Base-by-base conservation (phyloP, 345 rosid genomes). In the Cochlearia excelsa region DNA sequence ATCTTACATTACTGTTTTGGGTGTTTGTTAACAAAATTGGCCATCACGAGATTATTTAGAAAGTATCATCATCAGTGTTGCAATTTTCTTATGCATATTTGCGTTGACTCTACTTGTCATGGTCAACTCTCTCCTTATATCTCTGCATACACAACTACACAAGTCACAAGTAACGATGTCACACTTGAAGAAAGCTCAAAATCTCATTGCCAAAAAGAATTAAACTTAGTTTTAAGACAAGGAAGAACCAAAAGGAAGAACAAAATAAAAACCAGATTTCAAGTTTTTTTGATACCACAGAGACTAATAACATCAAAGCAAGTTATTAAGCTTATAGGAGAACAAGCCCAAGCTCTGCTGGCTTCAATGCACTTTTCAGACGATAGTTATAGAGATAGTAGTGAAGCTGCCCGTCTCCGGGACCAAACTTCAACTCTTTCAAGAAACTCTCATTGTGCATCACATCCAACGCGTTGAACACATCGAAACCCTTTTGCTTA, bases 341-440 rank as follows among this genome's bases (percentile, higher is more conserved):
- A 35, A 91, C 90, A 49, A 88, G 92, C 49, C 98, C 96, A 46
- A 91, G 95, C 64, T 88, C 87, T 1, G 92, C 66, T 38, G 98
- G 74, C 70, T 71, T 74, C 77, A 91, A 63, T 1, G 88, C 77
- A 35, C 71, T 72, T 65, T 50, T 72, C n/a, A 83, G 7, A 39
- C 92, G 84, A 61, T 88, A 88, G 55, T 91, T 91, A 11, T 86
- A 91, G 47, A 88, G 85, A 62, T 91, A 88, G 71, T 88, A 88
- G 75, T 86, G 98, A 57, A 88, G 96, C 54, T 91, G 92, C 44
- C 98, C 96, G 70, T 84, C 95, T 48, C 98, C 95, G 7, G 96
- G 96, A 9, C 96, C 95, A 41, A 88, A 92, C 75, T 92, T 92
- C 75, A 92, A 71, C 40, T 84, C 95, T 63, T 82, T 92, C 80